phyloP scores from a whole-genome alignment of 2,329 filamentous ascomycete genomes.

The Diaporthe citri region DNA sequence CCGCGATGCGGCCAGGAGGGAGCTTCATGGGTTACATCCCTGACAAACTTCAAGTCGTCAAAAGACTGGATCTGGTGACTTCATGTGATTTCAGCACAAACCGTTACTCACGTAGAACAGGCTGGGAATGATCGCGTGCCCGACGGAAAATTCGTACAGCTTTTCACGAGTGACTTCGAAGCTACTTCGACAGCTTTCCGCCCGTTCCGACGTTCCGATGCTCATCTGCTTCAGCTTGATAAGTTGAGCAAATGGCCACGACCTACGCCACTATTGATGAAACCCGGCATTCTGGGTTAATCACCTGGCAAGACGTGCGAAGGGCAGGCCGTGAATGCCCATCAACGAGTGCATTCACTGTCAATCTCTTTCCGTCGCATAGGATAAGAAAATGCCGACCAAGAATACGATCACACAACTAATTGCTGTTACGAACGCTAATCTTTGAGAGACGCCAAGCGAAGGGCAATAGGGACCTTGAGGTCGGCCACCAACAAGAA shows the following conservation, averaged over 20 bases:
- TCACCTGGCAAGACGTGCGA: background rate
- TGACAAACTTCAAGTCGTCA: background rate
- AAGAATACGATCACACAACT: background rate
- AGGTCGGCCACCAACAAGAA: background rate
- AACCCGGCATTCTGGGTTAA: no score
- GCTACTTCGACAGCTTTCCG: no score
- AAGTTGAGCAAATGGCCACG: background rate
- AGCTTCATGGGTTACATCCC: background rate
- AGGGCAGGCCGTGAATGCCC: background rate
- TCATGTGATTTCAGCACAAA: background rate
- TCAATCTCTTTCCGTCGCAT: no score
- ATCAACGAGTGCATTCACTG: no score
- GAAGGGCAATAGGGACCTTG: background rate
- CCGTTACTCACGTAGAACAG: no score
- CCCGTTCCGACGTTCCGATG: background rate
- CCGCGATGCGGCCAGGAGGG: background rate
- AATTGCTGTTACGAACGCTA: no score
- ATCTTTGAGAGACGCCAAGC: background rate
- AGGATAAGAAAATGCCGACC: no score
- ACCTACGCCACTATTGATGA: no score
- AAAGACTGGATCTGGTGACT: background rate
- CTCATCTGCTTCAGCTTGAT: background rate
- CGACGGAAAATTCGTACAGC: background rate
- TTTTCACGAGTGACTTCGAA: background rate
- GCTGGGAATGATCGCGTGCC: no score